Evolutionary conservation across 306 rosid species (phyloP).

Genomic region (Glycine soja): DNA sequence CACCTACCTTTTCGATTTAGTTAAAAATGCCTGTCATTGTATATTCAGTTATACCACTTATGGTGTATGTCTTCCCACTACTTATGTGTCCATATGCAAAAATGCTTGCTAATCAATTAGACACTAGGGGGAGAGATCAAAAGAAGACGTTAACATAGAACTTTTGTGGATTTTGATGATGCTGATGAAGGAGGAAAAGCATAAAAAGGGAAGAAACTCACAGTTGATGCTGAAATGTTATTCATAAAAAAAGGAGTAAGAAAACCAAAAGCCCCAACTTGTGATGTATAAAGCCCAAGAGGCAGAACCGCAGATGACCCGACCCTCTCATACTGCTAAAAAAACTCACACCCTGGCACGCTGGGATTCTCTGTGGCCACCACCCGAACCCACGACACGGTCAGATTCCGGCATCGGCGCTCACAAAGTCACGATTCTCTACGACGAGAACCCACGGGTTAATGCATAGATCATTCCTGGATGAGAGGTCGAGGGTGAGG

Average conservation of each 20-base stretch:
- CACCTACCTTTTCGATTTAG: slow-evolving; percentile 71
- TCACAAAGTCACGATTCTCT: slow-evolving; percentile 83
- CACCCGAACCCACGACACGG: slow-evolving; percentile 89
- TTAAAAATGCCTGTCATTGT: slow-evolving; percentile 80
- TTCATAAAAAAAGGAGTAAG: too few species aligned
- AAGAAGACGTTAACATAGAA: slow-evolving; percentile 8
- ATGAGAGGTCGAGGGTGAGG: slow-evolving; percentile 79
- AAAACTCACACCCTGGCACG: slow-evolving; percentile 72
- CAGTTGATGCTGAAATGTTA: too few species aligned
- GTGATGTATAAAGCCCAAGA: slow-evolving; percentile 86
- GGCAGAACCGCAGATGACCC: slow-evolving; percentile 75
- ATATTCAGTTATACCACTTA: slow-evolving; percentile 87
- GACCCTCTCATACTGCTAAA: slow-evolving; percentile 77
- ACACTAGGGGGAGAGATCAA: slow-evolving; percentile 1
- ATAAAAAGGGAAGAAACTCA: slow-evolving; percentile 35
- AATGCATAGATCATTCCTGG: slow-evolving; percentile 85
- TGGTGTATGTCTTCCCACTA: slow-evolving; percentile 96
- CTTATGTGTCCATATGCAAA: slow-evolving; percentile 99
- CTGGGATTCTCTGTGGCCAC: slow-evolving; percentile 70
- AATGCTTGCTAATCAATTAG: slow-evolving; percentile 76
- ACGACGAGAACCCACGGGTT: slow-evolving; percentile 63
- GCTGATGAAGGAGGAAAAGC: slow-evolving; percentile 36
- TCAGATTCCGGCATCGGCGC: slow-evolving; percentile 86
- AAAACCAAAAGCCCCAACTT: slow-evolving; percentile 53
- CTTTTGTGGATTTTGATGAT: too few species aligned